phyloP scores from a whole-genome alignment of 176 grass and related monocot genomes.

The Triticum monococcum region DNA sequence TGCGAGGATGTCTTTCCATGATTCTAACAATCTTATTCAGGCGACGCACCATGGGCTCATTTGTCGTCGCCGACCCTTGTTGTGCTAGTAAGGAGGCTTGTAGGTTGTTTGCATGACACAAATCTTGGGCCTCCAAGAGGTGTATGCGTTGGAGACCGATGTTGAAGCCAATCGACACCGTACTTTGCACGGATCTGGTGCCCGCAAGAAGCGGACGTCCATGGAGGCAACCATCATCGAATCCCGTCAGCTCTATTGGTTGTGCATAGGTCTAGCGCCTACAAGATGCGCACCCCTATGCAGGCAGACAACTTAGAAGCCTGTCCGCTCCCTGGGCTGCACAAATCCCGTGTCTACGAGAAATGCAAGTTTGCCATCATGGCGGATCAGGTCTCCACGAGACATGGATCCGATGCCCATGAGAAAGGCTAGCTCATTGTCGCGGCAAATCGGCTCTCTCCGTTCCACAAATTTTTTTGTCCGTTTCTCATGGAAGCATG shows the following conservation, averaged over 20 bases:
- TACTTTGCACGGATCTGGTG: background rate
- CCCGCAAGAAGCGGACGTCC: background rate
- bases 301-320: no score
- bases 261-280: background rate
- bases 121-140: background rate
- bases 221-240: background rate
- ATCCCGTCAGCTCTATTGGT: background rate
- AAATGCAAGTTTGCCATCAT: background rate
- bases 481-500: background rate
- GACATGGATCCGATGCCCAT: background rate
- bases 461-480: background rate
- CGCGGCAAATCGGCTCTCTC: background rate
- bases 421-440: background rate
- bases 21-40: no score
- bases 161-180: background rate
- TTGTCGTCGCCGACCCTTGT: no score
- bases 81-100: no score
- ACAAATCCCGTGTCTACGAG: background rate
- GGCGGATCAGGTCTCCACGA: background rate
- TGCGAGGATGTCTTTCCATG: no score
- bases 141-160: no score
- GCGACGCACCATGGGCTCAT: no score
- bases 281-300: background rate
- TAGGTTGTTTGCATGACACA: background rate
- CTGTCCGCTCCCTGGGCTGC: background rate